phyloP scores from a whole-genome alignment of 352 stramenopile genomes.

The Phytophthora nicotianae region DNA sequence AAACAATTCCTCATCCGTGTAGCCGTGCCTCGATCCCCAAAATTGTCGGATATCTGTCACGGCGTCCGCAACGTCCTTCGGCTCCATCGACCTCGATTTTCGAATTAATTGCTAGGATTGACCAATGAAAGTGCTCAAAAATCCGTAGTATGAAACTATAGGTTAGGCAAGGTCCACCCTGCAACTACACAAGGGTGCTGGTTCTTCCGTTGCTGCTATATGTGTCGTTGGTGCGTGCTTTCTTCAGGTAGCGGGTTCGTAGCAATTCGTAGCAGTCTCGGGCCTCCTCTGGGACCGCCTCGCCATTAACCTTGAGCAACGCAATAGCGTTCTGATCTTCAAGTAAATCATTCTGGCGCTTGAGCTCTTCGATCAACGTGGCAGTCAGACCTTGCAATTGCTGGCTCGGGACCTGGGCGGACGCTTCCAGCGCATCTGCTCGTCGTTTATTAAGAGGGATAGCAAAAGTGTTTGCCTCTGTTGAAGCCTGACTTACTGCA shows the following conservation, averaged over 20 bases:
- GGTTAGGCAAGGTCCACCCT: not conserved
- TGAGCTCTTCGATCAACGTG: constrained; percentile 55
- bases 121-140: constrained; percentile 17
- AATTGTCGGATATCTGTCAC: constrained; percentile 17
- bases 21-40: constrained; percentile 14
- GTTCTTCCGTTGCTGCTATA: constrained; percentile 21
- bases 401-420: constrained; percentile 9
- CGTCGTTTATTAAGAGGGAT: constrained; percentile 18
- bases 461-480: constrained; percentile 8
- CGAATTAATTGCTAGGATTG: constrained; percentile 3
- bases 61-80: constrained; percentile 1
- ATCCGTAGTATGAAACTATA: constrained; percentile 11
- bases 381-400: constrained; percentile 39
- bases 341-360: constrained; percentile 66
- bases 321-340: constrained; percentile 80
- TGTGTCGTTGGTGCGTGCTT: constrained; percentile 34
- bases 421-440: constrained; percentile 26
- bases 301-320: constrained; percentile 58
- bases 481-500: constrained; percentile 8
- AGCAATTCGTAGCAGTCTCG: constrained; percentile 58
- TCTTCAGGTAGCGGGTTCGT: constrained; percentile 63
- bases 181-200: constrained; percentile 26
- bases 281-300: constrained; percentile 56
- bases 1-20: constrained; percentile 30
- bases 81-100: constrained; percentile 2